These are phyloP conservation scores for Fusarium subglutinans DNA, from an alignment of 2,329 filamentous ascomycete species.

Conservation along the genomic window DNA sequence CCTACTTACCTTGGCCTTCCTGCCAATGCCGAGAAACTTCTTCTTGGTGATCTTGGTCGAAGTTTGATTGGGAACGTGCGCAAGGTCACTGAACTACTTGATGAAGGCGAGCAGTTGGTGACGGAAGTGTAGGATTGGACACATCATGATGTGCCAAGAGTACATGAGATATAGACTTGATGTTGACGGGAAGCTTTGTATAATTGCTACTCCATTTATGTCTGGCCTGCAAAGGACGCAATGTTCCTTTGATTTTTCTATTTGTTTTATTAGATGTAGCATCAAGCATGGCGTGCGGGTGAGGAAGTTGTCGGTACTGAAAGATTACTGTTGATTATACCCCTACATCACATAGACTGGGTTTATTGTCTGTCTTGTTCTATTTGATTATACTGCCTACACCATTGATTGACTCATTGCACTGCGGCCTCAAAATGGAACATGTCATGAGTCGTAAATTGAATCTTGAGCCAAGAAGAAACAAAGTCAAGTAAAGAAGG, in stretches of 20 bases:
- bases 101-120: conserved; percentile 93
- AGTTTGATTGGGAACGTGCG: conserved; percentile 86
- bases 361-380: conserved; percentile 5
- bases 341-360: conserved; percentile 28
- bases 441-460: neutral
- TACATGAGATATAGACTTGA: neutral
- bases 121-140: conserved; percentile 60
- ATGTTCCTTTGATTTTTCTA: neutral
- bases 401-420: neutral
- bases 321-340: conserved; percentile 35
- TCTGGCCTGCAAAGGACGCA: conserved; percentile 1
- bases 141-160: neutral
- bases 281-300: conserved; percentile 22
- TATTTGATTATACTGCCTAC: conserved; percentile 1
- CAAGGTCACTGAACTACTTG: conserved; percentile 85
- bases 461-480: neutral
- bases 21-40: conserved; percentile 93
- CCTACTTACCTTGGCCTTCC: conserved; percentile 94
- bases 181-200: neutral
- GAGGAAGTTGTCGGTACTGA: neutral
- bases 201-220: neutral
- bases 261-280: conserved; percentile 14
- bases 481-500: neutral
- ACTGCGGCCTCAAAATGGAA: neutral
- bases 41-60: conserved; percentile 87